Percentiles rank a stretch among this genome's conserved stretches.
Conservation (phyloP, 192 early-diverging fungal species). For the Blastocladiella britannica region DNA sequence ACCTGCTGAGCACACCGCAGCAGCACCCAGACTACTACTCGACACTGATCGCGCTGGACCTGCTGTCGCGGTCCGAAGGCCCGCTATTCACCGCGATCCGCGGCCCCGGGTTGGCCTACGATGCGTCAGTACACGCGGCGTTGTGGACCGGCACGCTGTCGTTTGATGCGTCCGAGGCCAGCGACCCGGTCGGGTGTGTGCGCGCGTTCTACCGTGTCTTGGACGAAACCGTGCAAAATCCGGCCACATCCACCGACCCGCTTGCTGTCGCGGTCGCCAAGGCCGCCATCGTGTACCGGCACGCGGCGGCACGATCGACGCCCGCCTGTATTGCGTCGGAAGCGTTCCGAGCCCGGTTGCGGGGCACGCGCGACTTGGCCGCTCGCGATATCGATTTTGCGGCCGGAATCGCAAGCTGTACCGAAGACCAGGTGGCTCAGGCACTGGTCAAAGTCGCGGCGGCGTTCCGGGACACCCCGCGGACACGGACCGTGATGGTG, state of each 20-base stretch:
- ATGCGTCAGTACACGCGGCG: neutral
- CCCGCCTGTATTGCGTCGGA: neutral
- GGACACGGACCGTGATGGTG: too few species aligned
- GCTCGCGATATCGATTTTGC: too few species aligned
- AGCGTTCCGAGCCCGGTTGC: neutral
- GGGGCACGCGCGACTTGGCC: too few species aligned
- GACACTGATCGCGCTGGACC: neutral
- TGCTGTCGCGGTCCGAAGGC: neutral
- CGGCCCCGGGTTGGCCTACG: neutral
- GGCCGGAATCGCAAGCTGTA: too few species aligned
- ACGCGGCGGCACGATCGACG: neutral
- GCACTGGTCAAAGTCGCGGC: too few species aligned
- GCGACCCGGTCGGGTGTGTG: neutral
- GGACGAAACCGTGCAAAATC: too few species aligned
- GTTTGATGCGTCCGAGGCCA: neutral
- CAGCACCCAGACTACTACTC: neutral
- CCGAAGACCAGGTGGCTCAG: too few species aligned
- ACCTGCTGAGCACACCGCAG: neutral
- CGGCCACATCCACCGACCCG: neutral
- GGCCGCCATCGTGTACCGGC: neutral
- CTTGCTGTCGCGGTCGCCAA: neutral
- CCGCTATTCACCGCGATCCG: neutral
- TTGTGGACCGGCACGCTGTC: neutral
- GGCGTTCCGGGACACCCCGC: too few species aligned
- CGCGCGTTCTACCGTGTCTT: neutral